Conservation (phyloP, 345 rosid genomes). For the Mercurialis annua region DNA sequence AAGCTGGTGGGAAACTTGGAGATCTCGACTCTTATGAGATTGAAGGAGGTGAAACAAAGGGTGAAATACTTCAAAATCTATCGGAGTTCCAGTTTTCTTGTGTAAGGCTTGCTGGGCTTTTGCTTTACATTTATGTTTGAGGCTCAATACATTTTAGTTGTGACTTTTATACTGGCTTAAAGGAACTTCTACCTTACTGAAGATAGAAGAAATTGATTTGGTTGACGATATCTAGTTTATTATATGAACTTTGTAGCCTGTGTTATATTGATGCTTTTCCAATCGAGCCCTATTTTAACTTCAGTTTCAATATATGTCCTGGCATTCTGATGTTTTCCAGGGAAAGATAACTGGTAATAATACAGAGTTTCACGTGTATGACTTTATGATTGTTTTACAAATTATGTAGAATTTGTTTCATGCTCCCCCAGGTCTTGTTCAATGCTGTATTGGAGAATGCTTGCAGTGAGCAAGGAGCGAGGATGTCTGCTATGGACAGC, state of each 20-base stretch:
- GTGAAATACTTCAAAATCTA: constrained; percentile 88
- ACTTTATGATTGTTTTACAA: constrained; percentile 5
- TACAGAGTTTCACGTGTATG: not conserved
- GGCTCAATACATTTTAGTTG: not conserved
- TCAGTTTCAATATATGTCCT: not conserved
- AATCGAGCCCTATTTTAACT: not conserved
- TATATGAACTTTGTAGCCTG: not conserved
- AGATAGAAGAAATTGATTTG: not conserved
- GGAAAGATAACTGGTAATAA: not conserved
- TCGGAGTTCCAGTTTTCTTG: constrained; percentile 96
- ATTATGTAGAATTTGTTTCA: constrained; percentile 3
- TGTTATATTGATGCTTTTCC: not conserved
- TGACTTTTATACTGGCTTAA: not conserved
- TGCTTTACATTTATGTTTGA: not conserved
- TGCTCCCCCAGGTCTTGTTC: constrained; percentile 59
- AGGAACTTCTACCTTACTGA: constrained; percentile 5
- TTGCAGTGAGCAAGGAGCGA: constrained; percentile 34
- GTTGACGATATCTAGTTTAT: not conserved
- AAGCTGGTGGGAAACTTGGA: constrained; percentile 82
- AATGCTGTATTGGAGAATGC: constrained; percentile 87
- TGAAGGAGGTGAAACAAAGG: constrained; percentile 96
- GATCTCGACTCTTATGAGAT: constrained; percentile 92
- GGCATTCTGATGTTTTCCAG: not conserved
- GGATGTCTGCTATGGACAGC: constrained; percentile 77
- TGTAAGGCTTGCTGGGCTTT: constrained; percentile 45